Conservation (phyloP, 441 rosid genomes). For the Pelargonium cotyledonis region DNA sequence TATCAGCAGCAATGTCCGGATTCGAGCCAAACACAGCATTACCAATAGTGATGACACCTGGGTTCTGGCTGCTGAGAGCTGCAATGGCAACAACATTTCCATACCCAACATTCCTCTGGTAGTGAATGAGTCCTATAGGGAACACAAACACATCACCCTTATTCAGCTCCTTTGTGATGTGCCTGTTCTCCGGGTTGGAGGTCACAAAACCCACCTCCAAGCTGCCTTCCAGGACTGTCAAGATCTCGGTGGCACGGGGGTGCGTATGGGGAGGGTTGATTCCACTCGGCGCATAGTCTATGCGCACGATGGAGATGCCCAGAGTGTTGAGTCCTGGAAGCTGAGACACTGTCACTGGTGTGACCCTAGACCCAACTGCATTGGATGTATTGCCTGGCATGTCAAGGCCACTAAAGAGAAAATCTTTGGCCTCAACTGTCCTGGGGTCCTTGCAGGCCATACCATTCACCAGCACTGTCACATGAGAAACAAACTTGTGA, state of each 20-base stretch:
- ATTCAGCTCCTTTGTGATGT: constrained; percentile 5
- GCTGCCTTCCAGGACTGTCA: constrained; percentile 13
- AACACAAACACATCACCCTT: constrained; percentile 18
- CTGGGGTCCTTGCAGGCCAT: constrained; percentile 10
- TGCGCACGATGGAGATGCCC: constrained; percentile 10
- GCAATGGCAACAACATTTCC: too few relatives aligned
- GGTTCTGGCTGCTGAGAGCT: too few relatives aligned
- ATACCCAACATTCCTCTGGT: too few relatives aligned
- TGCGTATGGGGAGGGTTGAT: not conserved
- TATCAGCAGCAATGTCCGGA: too few relatives aligned
- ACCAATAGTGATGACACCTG: too few relatives aligned
- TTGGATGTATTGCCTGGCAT: constrained; percentile 6
- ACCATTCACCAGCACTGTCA: constrained; percentile 9
- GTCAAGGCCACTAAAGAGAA: constrained; percentile 11
- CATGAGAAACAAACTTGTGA: not conserved
- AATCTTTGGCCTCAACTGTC: constrained; percentile 10
- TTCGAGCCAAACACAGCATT: too few relatives aligned
- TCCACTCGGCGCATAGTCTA: constrained; percentile 15
- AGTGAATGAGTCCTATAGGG: constrained; percentile 8
- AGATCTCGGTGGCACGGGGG: constrained; percentile 17
- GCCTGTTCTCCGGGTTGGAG: not conserved
- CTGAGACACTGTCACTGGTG: constrained; percentile 4
- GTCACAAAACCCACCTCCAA: constrained; percentile 11
- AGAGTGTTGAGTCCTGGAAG: constrained; percentile 18
- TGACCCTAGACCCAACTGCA: constrained; percentile 11